Base-by-base conservation (phyloP, 345 rosid genomes). In the Melaleuca quinquenervia region DNA sequence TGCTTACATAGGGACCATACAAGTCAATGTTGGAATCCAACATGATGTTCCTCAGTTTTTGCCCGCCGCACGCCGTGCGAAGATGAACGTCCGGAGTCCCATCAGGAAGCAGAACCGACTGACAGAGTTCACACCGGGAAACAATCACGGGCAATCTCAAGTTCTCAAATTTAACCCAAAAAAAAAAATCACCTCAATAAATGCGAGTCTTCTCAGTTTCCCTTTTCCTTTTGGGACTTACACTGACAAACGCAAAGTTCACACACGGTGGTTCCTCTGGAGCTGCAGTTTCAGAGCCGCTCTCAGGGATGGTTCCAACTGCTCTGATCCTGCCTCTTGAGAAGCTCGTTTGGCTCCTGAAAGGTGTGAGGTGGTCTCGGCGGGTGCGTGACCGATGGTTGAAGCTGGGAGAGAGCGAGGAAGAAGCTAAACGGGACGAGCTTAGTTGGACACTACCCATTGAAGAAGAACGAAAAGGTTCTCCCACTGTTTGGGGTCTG, bases 21-120 rank as follows among this genome's bases (percentile, higher is more conserved):
- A 95, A 90, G 8, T 96, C 99, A 74, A 96, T 91, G 87, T 96
- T 92, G 32, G 90, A 44, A 86, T 94, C 98, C 92, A 96, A 85
- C 99, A 96, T 96, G 86, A 95, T 91, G 84, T 95, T 92, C 88
- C 99, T 94, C n/a, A 95, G 98, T 84, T 96, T 95, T 90, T 95
- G 95, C 78, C 98, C 99, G 50, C 98, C 98, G 58, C 90, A 85
- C 0, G 95, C 93, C 48, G 88, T 91, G 41, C 99, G 91, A 82
- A 91, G 93, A 83, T 96, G 99, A 44, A 94, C 89, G 87, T 96
- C 98, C 13, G 99, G 98, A 27, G 95, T 94, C 80, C 99, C 98
- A 86, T 95, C 99, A 14, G 99, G 99, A 20, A 95, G 89, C 89
- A 95, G 85, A 82, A 95, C 98, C n/a, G 99, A 94, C 98, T 95